These are phyloP conservation scores for Beauveria caledonica DNA, from an alignment of 2,329 filamentous ascomycete species.

Conservation along the genomic window DNA sequence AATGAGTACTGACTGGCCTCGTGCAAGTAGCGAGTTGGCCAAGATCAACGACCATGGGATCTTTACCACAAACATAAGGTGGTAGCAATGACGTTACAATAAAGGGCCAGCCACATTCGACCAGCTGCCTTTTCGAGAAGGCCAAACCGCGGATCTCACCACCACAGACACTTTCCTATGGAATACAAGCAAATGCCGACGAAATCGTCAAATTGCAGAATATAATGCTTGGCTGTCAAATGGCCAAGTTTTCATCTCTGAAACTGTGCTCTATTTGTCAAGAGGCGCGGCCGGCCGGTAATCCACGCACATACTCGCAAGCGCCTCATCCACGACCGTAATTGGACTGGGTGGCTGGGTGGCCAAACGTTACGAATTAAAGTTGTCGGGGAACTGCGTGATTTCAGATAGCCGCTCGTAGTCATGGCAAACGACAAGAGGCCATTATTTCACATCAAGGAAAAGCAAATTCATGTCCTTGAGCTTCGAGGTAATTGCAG, in stretches of 20 bases:
- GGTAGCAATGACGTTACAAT: background rate
- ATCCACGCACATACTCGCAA: too few relatives aligned
- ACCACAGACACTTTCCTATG: background rate
- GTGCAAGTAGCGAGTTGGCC: background rate
- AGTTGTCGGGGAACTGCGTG: too few relatives aligned
- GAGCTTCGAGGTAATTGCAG: too few relatives aligned
- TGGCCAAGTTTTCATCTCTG: background rate
- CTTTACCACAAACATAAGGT: constrained; percentile 3
- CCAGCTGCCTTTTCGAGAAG: background rate
- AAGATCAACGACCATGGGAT: background rate
- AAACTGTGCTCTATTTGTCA: background rate
- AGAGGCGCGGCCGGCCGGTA: background rate
- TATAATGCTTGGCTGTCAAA: background rate
- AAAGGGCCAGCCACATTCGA: background rate
- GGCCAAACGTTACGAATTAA: too few relatives aligned
- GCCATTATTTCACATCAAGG: too few relatives aligned
- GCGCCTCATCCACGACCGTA: too few relatives aligned
- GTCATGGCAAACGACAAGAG: too few relatives aligned
- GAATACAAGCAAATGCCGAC: background rate
- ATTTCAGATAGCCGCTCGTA: too few relatives aligned
- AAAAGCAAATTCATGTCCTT: too few relatives aligned
- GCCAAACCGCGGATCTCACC: background rate
- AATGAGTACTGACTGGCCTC: background rate
- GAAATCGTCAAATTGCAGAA: background rate
- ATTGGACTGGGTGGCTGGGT: too few relatives aligned